Evolutionary conservation across 257 asterid genomes (phyloP).

Genomic region (Fraxinus cuspidata): DNA sequence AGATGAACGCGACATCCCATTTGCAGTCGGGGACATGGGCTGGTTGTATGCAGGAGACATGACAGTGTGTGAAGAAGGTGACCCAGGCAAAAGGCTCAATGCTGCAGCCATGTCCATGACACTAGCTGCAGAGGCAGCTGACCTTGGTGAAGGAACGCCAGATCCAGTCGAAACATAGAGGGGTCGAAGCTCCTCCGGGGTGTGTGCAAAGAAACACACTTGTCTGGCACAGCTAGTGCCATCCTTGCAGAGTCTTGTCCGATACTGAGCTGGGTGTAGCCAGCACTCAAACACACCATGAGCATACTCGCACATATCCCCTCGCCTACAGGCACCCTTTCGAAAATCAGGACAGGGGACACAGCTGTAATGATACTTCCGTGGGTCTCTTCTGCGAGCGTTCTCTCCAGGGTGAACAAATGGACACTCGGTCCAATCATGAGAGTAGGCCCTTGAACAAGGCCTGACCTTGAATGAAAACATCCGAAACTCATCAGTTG

Average conservation of each 20-base stretch:
- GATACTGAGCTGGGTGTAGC: slow-evolving; percentile 97
- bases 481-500: slow-evolving; percentile 94
- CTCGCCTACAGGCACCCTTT: slow-evolving; percentile 90
- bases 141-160: slow-evolving; percentile 85
- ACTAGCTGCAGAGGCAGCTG: slow-evolving; percentile 71
- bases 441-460: slow-evolving; percentile 97
- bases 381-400: slow-evolving; percentile 93
- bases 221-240: slow-evolving; percentile 80
- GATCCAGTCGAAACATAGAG: slow-evolving; percentile 87
- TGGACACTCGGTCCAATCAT: slow-evolving; percentile 98
- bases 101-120: slow-evolving; percentile 97
- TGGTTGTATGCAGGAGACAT: slow-evolving; percentile 80
- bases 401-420: slow-evolving; percentile 97
- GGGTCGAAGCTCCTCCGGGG: slow-evolving; percentile 89
- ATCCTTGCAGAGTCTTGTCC: slow-evolving; percentile 87
- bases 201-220: slow-evolving; percentile 92
- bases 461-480: slow-evolving; percentile 90
- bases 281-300: slow-evolving; percentile 99
- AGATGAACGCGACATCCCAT: slow-evolving; percentile 65
- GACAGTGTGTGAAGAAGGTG: slow-evolving; percentile 71
- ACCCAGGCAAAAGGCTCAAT: slow-evolving; percentile 69
- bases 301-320: slow-evolving; percentile 97
- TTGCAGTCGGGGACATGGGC: slow-evolving; percentile 71
- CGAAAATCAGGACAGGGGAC: slow-evolving; percentile 99
- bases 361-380: slow-evolving; percentile 91